phyloP scores from a whole-genome alignment of 169 alveolate genomes.

The Plasmodium gallinaceum region DNA sequence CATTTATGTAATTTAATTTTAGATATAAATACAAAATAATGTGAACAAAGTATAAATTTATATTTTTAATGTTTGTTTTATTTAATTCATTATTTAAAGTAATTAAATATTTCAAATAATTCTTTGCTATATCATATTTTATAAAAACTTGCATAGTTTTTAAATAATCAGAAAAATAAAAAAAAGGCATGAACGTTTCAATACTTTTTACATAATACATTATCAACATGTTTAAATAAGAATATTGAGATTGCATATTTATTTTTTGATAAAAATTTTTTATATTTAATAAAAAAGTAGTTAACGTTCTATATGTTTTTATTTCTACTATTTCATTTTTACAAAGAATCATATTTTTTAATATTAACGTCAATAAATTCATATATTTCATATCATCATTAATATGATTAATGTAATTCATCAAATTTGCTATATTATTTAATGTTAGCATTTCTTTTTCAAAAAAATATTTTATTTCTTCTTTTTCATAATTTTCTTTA shows the following conservation, averaged over 20 bases:
- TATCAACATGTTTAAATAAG: conserved; percentile 64
- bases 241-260: conserved; percentile 60
- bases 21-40: conserved; percentile 41
- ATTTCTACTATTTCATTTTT: conserved; percentile 59
- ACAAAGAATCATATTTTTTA: conserved; percentile 57
- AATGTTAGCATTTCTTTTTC: conserved; percentile 52
- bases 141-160: conserved; percentile 45
- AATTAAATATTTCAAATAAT: conserved; percentile 35
- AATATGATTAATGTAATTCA: conserved; percentile 9
- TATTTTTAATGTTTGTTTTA: conserved; percentile 33
- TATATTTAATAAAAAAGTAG: conserved; percentile 21
- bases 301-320: conserved; percentile 27
- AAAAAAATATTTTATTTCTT: conserved; percentile 32
- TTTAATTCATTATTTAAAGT: conserved; percentile 46
- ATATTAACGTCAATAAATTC: conserved; percentile 21
- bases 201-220: conserved; percentile 43
- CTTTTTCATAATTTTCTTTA: conserved; percentile 16
- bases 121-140: conserved; percentile 50
- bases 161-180: conserved; percentile 29
- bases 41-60: conserved; percentile 33
- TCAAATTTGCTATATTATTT: conserved; percentile 11
- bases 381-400: conserved; percentile 52
- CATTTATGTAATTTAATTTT: conserved; percentile 49
- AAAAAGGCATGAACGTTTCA: conserved; percentile 38
- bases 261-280: conserved; percentile 59